A percentile compares a stretch with the other conserved stretches of the same genome.
These are phyloP conservation scores for Pisolithus orientalis DNA, from an alignment of 768 basidiomycete genomes.

Conservation along the genomic window DNA sequence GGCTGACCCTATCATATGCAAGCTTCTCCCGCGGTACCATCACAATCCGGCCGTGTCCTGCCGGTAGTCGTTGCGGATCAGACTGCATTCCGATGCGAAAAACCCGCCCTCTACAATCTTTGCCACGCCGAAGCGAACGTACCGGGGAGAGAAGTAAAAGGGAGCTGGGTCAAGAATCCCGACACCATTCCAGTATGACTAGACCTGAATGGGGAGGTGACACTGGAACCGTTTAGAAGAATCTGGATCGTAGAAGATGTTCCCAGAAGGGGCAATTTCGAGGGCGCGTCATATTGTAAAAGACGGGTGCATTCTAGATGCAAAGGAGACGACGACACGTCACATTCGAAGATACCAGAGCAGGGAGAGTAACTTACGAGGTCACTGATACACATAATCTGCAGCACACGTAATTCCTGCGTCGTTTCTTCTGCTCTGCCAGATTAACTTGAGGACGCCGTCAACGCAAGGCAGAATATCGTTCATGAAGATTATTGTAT, in stretches of 20 bases:
- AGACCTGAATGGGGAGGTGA: constrained; percentile 93
- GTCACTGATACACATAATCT: constrained; percentile 98
- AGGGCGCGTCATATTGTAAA: constrained; percentile 96
- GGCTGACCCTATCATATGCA: constrained; percentile 81
- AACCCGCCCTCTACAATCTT: constrained; percentile 83
- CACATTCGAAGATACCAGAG: background rate
- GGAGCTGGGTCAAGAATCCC: constrained; percentile 94
- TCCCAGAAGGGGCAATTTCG: constrained; percentile 95
- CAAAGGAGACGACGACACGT: background rate
- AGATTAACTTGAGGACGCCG: constrained; percentile 95
- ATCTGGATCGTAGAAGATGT: constrained; percentile 79
- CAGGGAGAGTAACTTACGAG: constrained; percentile 43
- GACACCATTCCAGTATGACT: constrained; percentile 98
- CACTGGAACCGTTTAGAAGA: constrained; percentile 79
- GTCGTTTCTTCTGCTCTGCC: constrained; percentile 88
- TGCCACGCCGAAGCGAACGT: constrained; percentile 95
- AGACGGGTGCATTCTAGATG: constrained; percentile 72
- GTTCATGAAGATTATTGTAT: constrained; percentile 98
- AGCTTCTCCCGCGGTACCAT: constrained; percentile 97
- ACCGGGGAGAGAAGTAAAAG: constrained; percentile 78
- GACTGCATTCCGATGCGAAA: constrained; percentile 89
- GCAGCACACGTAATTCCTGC: constrained; percentile 98
- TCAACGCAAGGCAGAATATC: constrained; percentile 97
- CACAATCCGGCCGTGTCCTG: constrained; percentile 93
- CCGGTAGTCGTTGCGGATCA: constrained; percentile 99